Evolutionary conservation across 139 green algal species (phyloP), one percentile per base, ranked within the genome.

Genomic region (Picochlorum sp.): DNA sequence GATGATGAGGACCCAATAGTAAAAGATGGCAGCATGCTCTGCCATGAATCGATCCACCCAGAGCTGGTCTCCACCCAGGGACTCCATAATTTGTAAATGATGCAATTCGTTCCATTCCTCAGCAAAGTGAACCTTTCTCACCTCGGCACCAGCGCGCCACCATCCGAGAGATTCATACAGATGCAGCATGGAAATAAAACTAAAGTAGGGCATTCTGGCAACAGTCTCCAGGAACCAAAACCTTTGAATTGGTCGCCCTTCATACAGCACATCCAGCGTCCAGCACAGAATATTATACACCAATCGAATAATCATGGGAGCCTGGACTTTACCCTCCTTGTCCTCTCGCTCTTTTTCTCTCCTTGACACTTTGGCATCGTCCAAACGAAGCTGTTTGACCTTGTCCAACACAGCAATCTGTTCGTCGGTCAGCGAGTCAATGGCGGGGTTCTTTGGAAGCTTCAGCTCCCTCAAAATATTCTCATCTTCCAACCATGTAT

Each of bases 21-120:
- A 97, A 58, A 90, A 68, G 4, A 96, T 67, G 0, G 91, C 89
- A 0, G 84, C 77, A 67, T 97, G 91, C 74, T 95, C 72, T 1
- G 73, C 86, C 49, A 91, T 38, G 71, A 95, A 95, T n/a, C 88
- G 75, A 76, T 97, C 91, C 1, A 84, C 56, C 93, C 93, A 98
- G 20, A 79, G 56, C 61, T 81, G 70, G 76, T 98, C 93, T 0
- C 93, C 93, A 10, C 93, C 93, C 50, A 98, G 78, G 0, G 80
- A 80, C 78, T 98, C 93, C 89, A 97, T 97, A 77, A 97, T 98
- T 64, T 95, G 85, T 32, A 92, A 65, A 62, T 85, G 80, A 65
- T 95, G 87, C 68, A 95, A 69, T 78, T 96, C 90, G 61, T 96
- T 96, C 89, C 89, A 96, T 74, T 96, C 90, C 84, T 96, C 87